These are phyloP conservation scores for Piloderma croceum DNA, from an alignment of 768 basidiomycete species.

Conservation along the genomic window DNA sequence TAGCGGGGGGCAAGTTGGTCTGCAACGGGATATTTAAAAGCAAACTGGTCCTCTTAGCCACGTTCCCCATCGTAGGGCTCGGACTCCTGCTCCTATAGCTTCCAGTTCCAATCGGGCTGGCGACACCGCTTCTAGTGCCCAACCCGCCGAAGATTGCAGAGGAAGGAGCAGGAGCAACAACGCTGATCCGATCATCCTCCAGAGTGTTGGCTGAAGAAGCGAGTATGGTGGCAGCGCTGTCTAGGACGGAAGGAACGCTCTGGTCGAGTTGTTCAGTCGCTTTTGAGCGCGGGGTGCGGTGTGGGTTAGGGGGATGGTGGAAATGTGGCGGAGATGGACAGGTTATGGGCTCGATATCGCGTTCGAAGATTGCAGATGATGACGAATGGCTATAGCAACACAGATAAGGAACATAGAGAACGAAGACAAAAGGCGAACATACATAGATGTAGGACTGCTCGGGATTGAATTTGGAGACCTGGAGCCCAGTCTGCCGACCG, in stretches of 20 bases:
- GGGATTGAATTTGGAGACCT: conserved; percentile 71
- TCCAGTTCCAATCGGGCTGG: conserved; percentile 56
- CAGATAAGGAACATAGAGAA: background rate
- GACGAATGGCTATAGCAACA: conserved; percentile 49
- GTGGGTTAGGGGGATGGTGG: conserved; percentile 58
- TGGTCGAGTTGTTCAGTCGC: conserved; percentile 71
- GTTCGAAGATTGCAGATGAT: conserved; percentile 87
- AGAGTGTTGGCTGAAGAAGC: conserved; percentile 20
- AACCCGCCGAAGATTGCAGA: conserved; percentile 8
- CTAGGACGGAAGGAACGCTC: conserved; percentile 79
- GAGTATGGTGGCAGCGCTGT: conserved; percentile 75
- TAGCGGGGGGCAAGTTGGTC: conserved; percentile 21
- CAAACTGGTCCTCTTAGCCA: conserved; percentile 37
- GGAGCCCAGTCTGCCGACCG: conserved; percentile 56
- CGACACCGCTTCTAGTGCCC: conserved; percentile 28
- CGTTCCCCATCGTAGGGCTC: conserved; percentile 44
- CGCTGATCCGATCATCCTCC: conserved; percentile 48
- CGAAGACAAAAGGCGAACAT: conserved; percentile 21
- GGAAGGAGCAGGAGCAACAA: conserved; percentile 44
- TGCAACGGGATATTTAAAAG: conserved; percentile 45
- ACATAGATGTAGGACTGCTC: conserved; percentile 77
- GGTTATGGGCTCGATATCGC: conserved; percentile 70
- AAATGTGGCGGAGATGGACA: conserved; percentile 27
- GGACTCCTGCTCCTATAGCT: conserved; percentile 65
- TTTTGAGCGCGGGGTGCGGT: conserved; percentile 68